Base-by-base conservation (phyloP, 257 asterid species). In the Nicotiana tabacum region DNA sequence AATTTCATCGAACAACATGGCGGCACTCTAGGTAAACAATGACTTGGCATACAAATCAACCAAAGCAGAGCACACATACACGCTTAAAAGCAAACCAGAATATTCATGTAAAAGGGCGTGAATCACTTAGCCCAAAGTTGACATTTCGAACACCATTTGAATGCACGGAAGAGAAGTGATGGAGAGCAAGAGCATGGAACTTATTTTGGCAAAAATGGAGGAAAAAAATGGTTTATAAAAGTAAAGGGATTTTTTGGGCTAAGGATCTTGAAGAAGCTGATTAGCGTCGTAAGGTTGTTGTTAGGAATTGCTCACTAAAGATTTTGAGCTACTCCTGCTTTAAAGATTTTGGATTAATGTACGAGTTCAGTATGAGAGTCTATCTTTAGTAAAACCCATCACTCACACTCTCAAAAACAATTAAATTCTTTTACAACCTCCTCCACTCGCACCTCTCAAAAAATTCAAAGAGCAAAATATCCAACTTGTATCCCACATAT, bases 1-100 rank as follows among this genome's bases (percentile, higher is more conserved):
- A 84, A 91, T 95, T 95, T 92, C 98, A 37, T 95, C 99, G 62
- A 95, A 93, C 94, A 92, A 46, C 83, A 0, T 85, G 0, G 90
- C 85, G 68, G 97, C 97, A 84, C 88, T 86, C 30, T 32, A 48
- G 27, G 88, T 15, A 64, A 82, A 43, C 21, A 56, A 33, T 32
- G 62, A 67, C 80, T 92, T 92, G 10, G 89, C 82, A 39, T 91
- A 88, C 7, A 92, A 82, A 60, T 88, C 97, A 15, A 94, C 88
- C 87, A 94, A 68, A 60, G 93, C 94, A 86, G 95, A 89, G 57
- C 94, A 94, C 85, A 94, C 94, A 70, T 86, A 94, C 29, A 17
- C 53, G 0, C 51, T 33, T 67, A 67, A 33, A 33, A 16, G 76
- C 9, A 3, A 67, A 0, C 3, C 62, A 64, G 89, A 85, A 61